A percentile compares a stretch with the other conserved stretches of the same genome.
phyloP scores from a whole-genome alignment of 1,139 yeast species.

The Debaryomyces coudertii region DNA sequence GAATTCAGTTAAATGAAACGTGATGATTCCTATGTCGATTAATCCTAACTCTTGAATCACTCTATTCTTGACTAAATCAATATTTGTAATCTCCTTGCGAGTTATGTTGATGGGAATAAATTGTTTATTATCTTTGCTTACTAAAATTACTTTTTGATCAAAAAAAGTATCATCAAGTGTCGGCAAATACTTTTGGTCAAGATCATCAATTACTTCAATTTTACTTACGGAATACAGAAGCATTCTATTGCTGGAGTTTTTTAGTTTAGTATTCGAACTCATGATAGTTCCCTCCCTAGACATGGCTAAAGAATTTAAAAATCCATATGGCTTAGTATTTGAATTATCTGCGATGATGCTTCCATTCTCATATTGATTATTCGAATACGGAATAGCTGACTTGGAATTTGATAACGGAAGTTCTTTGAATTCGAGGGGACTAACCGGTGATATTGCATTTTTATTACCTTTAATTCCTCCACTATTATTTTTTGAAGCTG shows the following conservation, averaged over 20 bases:
- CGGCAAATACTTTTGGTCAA: conserved; percentile 34
- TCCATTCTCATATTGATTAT: neutral
- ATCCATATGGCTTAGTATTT: neutral
- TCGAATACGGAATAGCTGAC: neutral
- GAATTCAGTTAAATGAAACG: conserved; percentile 74
- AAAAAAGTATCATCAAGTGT: conserved; percentile 17
- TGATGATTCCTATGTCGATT: conserved; percentile 40
- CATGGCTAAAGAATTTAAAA: neutral
- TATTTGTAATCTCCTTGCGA: conserved; percentile 17
- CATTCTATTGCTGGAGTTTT: neutral
- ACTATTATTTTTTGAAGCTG: neutral
- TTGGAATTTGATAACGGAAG: neutral
- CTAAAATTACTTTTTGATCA: conserved; percentile 39
- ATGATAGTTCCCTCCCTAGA: neutral
- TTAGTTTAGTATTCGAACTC: neutral
- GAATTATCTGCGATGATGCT: neutral
- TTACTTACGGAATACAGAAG: neutral
- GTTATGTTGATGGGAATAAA: conserved; percentile 51
- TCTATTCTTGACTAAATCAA: conserved; percentile 30
- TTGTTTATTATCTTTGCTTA: conserved; percentile 59
- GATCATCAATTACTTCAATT: conserved; percentile 13
- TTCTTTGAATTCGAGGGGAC: conserved; percentile 17
- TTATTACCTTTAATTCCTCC: conserved; percentile 15
- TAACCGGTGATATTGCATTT: conserved; percentile 22
- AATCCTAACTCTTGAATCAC: conserved; percentile 47